Evolutionary conservation across 192 early-diverging fungal species (phyloP), one percentile per base, ranked within the genome.

Genomic region (Umbelopsis sp.): DNA sequence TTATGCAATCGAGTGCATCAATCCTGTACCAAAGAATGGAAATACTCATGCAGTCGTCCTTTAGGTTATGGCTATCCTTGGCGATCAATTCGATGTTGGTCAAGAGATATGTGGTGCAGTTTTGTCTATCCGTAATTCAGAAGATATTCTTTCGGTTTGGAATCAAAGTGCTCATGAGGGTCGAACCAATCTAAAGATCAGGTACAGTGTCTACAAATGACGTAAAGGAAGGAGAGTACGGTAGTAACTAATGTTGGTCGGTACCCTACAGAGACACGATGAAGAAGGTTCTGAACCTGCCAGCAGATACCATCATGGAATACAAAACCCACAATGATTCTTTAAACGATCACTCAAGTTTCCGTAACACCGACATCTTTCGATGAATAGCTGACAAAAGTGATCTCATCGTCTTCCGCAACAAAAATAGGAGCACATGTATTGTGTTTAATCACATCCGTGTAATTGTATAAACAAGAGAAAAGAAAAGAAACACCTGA

Each of bases 61-160:
- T 1, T 74, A 90, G 89, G 76, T 90, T 17, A 85, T 97, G 82
- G 94, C 95, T 14, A 87, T 96, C 24, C 90, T 96, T 73, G 95
- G 95, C 47, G 94, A 96, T 45, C 92, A 94, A 68, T 97, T 97
- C 80, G 91, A 93, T 66, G 91, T 93, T 20, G 91, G 91, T 7
- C 85, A 88, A 38, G 94, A 97, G 76, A 93, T 98, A 44, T 96
- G 94, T 79, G 97, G 97, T 26, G 90, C 91, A 25, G 97, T 98
- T 12, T 84, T 98, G 65, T 96, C 95, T 26, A 96, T 98, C 71
- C 85, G 97, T 41, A 92, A 92, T 74, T 89, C 87, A 10, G 95
- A 98, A 78, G 97, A 98, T 73, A 98, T 98, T 36, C 81, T 98
- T 32, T 96, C 95, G 41, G 77, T 98, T 74, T 98, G 97, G 97